These are phyloP conservation scores for Neocallimastix lanati DNA, from an alignment of 192 early-diverging fungal genomes.

Conservation along the genomic window DNA sequence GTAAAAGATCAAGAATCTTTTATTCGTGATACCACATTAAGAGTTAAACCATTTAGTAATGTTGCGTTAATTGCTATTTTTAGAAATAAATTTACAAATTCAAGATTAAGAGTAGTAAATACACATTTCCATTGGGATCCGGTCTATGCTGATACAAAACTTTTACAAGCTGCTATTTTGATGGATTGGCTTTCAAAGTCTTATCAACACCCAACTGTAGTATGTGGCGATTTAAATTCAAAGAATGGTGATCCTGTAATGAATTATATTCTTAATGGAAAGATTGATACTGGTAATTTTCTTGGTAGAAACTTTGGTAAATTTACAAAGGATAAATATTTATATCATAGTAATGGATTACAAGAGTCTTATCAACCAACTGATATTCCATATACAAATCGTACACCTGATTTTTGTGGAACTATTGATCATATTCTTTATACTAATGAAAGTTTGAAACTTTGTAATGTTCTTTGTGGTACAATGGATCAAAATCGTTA, in stretches of 20 bases:
- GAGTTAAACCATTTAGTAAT: background rate
- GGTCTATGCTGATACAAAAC: slow-evolving; percentile 14
- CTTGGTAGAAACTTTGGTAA: slow-evolving; percentile 13
- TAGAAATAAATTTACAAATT: background rate
- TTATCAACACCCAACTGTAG: slow-evolving; percentile 14
- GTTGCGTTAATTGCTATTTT: background rate
- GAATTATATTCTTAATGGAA: slow-evolving; percentile 19
- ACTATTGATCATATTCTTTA: slow-evolving; percentile 29
- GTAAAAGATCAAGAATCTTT: background rate
- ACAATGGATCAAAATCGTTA: background rate
- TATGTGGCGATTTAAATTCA: slow-evolving; percentile 23
- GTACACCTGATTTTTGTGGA: slow-evolving; percentile 18
- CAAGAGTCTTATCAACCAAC: background rate
- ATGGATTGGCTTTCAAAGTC: slow-evolving; percentile 20
- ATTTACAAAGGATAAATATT: slow-evolving; percentile 4
- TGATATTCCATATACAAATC: slow-evolving; percentile 21
- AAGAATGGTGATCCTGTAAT: slow-evolving; percentile 18
- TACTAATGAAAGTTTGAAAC: slow-evolving; percentile 12
- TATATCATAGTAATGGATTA: background rate
- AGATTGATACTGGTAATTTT: slow-evolving; percentile 4
- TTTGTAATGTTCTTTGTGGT: slow-evolving; percentile 17
- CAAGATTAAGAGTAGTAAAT: slow-evolving; percentile 18
- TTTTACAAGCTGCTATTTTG: slow-evolving; percentile 19
- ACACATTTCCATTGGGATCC: slow-evolving; percentile 33
- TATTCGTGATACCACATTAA: background rate